These are phyloP conservation scores for Kodamaea laetipori DNA, from an alignment of 805 yeast species.

Conservation along the genomic window DNA sequence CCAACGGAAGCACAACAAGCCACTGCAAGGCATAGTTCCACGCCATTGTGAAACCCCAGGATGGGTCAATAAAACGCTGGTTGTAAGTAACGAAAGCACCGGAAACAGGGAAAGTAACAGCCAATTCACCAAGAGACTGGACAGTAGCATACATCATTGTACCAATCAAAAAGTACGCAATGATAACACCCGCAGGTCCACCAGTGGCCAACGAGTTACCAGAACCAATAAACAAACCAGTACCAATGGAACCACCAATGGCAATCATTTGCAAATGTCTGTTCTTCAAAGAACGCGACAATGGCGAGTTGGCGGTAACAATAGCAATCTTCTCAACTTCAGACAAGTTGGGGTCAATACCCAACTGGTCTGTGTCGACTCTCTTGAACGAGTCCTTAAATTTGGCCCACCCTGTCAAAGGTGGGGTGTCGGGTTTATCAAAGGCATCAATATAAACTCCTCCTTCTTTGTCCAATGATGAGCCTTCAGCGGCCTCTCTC, in stretches of 20 bases:
- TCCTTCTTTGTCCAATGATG: slow-evolving; percentile 9
- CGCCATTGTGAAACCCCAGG: slow-evolving; percentile 65
- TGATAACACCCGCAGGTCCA: slow-evolving; percentile 66
- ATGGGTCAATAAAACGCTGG: slow-evolving; percentile 58
- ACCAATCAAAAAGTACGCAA: slow-evolving; percentile 57
- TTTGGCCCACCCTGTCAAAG: slow-evolving; percentile 11
- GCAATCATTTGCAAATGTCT: slow-evolving; percentile 70
- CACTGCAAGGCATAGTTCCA: slow-evolving; percentile 38
- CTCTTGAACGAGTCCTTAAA: slow-evolving; percentile 24
- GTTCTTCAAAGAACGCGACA: slow-evolving; percentile 53
- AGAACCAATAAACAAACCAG: slow-evolving; percentile 68
- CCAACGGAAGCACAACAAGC: slow-evolving; percentile 27
- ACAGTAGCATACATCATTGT: slow-evolving; percentile 58
- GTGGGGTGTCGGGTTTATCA: slow-evolving; percentile 2
- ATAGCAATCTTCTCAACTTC: slow-evolving; percentile 27
- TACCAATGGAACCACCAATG: slow-evolving; percentile 68
- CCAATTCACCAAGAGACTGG: slow-evolving; percentile 63
- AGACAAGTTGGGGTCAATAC: slow-evolving; percentile 22
- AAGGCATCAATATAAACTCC: slow-evolving; percentile 7
- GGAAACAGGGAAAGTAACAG: slow-evolving; percentile 61
- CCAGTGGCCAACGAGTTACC: slow-evolving; percentile 59
- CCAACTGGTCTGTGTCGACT: slow-evolving; percentile 21
- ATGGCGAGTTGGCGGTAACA: slow-evolving; percentile 55
- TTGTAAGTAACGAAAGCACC: slow-evolving; percentile 68
- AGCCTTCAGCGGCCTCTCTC: slow-evolving; percentile 8